Base-by-base conservation (phyloP, 1,284 basidiomycete genomes). In the Spongispora temasekensis region DNA sequence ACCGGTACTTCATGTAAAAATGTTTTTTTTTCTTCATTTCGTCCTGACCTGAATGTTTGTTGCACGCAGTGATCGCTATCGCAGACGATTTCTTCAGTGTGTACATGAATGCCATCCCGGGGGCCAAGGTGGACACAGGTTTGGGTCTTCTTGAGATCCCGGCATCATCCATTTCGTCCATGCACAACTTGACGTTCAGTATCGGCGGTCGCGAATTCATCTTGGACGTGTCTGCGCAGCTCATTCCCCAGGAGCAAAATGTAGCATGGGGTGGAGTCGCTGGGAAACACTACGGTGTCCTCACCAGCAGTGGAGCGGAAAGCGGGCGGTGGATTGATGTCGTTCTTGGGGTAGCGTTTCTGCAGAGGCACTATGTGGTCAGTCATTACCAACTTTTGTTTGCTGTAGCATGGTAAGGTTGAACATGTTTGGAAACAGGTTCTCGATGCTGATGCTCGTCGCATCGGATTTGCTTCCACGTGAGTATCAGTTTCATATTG, bases 311-410 rank as follows among this genome's bases (percentile, higher is more conserved):
- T 61, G 40, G 67, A 65, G 28, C 21, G 1, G 2, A 10, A 21
- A 71, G 67, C 17, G 56, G 58, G 4, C 1, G 37, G 19, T 65
- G 73, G 4, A 27, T 72, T 0, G 70, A 67, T 46, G 74, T 72
- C 57, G 48, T 62, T 17, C 8, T 75, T 2, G 73, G 69, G 40
- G 61, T 68, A 27, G 67, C 56, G 40, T 74, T 75, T 53, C 63
- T 72, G 55, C 63, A 75, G 61, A 71, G 64, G 12, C 74, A 63
- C 37, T 72, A 75, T 61, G 34, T 55, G 23, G 66, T 71, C 31
- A 52, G 64, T 62, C 17, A 32, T 5, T 42, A 6, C 25, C 27
- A 3, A 48, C 27, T 27, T 19, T 48, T 10, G 25, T 27, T 27
- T 28, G 46, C n/a, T n/a, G n/a, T n/a, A n/a, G n/a, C n/a, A n/a